These are phyloP conservation scores for Elsinoe arachidis DNA, from an alignment of 2,329 filamentous ascomycete species.

Conservation along the genomic window DNA sequence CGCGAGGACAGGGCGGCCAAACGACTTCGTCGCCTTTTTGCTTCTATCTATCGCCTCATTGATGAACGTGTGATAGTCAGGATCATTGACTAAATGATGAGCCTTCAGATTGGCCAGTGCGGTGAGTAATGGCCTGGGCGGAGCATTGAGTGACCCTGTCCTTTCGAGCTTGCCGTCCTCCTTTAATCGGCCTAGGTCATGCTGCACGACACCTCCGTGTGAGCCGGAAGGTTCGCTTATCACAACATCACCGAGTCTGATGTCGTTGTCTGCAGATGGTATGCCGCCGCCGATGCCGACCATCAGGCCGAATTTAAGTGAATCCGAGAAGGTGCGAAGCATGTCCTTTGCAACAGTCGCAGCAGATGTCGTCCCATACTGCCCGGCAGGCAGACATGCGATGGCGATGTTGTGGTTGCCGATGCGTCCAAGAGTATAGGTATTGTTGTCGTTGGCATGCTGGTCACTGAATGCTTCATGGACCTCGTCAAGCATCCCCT, in stretches of 20 bases:
- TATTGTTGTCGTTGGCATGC: conserved; percentile 7
- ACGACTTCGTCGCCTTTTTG: background rate
- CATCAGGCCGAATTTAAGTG: conserved; percentile 18
- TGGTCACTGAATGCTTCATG: conserved; percentile 8
- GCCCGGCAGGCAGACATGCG: conserved; percentile 18
- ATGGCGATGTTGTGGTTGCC: conserved; percentile 17
- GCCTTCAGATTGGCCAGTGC: background rate
- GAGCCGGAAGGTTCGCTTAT: conserved; percentile 18
- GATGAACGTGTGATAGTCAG: background rate
- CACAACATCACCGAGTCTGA: conserved; percentile 24
- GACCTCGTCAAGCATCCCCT: conserved; percentile 17
- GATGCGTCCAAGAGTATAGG: conserved; percentile 15
- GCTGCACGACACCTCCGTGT: conserved; percentile 21
- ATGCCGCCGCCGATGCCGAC: conserved; percentile 22
- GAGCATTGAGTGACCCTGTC: background rate
- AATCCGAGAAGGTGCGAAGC: conserved; percentile 14
- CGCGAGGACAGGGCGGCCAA: background rate
- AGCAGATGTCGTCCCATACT: conserved; percentile 15
- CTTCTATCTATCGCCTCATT: background rate
- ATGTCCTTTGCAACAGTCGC: conserved; percentile 16
- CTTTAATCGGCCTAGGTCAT: conserved; percentile 19
- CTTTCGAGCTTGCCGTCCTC: background rate
- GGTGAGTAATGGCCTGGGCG: background rate
- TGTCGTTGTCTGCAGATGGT: conserved; percentile 17
- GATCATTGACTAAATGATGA: background rate